Percentiles rank a stretch among this genome's conserved stretches.
Evolutionary conservation across 1,139 yeast genomes (phyloP).

Genomic region (Taphrina pruni): DNA sequence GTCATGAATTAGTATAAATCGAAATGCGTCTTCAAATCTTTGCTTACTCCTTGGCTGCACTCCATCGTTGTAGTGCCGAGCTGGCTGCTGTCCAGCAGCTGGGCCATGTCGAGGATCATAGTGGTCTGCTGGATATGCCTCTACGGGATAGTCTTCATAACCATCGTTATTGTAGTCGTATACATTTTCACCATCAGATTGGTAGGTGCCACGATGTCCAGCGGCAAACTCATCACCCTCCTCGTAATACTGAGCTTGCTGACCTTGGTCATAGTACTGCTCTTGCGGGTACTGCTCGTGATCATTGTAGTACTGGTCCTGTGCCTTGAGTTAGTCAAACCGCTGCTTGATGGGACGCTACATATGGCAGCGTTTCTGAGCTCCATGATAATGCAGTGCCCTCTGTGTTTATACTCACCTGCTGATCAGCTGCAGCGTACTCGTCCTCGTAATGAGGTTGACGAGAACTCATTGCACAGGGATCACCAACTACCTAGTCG

Average conservation of each 20-base stretch:
- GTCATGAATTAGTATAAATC: slow-evolving; percentile 40
- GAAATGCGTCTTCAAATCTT: background rate
- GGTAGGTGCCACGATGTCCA: slow-evolving; percentile 15
- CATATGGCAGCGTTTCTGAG: slow-evolving; percentile 10
- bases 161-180: slow-evolving; percentile 43
- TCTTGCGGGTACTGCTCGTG: slow-evolving; percentile 26
- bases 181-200: slow-evolving; percentile 29
- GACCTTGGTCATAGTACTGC: slow-evolving; percentile 28
- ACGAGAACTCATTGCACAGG: slow-evolving; percentile 37
- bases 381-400: slow-evolving; percentile 2
- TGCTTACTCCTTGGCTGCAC: slow-evolving; percentile 43
- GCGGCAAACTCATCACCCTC: slow-evolving; percentile 18
- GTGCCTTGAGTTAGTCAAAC: background rate
- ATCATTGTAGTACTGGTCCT: slow-evolving; percentile 32
- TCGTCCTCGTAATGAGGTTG: slow-evolving; percentile 46
- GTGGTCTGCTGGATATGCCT: slow-evolving; percentile 52
- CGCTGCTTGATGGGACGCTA: slow-evolving; percentile 26
- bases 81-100: slow-evolving; percentile 47
- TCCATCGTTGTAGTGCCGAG: slow-evolving; percentile 45
- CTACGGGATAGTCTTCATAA: slow-evolving; percentile 49
- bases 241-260: slow-evolving; percentile 30
- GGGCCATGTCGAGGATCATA: slow-evolving; percentile 47
- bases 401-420: slow-evolving; percentile 4
- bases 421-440: slow-evolving; percentile 40
- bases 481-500: slow-evolving; percentile 2